Conservation (phyloP, 1,139 yeast species). For the Pichia sp. region DNA sequence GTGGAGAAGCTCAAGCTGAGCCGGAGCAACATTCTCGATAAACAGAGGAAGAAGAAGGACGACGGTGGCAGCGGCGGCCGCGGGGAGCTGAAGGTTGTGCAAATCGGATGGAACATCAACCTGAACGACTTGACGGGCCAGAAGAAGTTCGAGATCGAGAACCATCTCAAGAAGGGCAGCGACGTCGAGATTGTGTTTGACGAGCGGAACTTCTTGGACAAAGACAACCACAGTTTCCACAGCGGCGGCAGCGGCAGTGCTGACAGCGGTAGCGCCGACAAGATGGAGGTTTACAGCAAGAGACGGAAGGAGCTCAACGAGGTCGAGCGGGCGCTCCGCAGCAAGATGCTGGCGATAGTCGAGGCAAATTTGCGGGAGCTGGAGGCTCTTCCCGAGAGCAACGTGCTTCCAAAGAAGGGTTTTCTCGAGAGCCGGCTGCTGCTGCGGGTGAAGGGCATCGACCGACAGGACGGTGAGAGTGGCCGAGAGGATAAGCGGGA, state of each 20-base stretch:
- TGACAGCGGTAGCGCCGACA: constrained; percentile 5
- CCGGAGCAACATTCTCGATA: constrained; percentile 23
- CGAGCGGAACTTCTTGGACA: constrained; percentile 23
- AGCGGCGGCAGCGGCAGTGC: constrained; percentile 1
- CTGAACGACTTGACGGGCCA: constrained; percentile 40
- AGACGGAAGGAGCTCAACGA: constrained; percentile 20
- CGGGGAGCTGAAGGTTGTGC: constrained; percentile 32
- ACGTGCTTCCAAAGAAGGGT: constrained; percentile 18
- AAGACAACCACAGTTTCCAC: constrained; percentile 16
- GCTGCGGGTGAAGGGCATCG: constrained; percentile 19
- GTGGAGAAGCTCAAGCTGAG: constrained; percentile 16
- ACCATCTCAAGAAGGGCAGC: constrained; percentile 36
- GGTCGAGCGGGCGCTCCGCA: constrained; percentile 23
- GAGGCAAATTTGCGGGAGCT: constrained; percentile 14
- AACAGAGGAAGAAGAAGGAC: constrained; percentile 24
- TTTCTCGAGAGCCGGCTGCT: constrained; percentile 18
- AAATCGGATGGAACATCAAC: constrained; percentile 43
- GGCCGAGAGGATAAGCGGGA: constrained; percentile 22
- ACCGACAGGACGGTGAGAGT: constrained; percentile 1
- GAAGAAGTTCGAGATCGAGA: constrained; percentile 39
- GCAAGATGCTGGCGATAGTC: constrained; percentile 18
- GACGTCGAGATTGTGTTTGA: constrained; percentile 38
- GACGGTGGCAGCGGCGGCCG: constrained; percentile 26
- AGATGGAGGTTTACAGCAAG: constrained; percentile 2
- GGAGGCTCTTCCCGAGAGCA: constrained; percentile 1